phyloP scores from a whole-genome alignment of 768 basidiomycete genomes.

The Boletus eberwhitei region DNA sequence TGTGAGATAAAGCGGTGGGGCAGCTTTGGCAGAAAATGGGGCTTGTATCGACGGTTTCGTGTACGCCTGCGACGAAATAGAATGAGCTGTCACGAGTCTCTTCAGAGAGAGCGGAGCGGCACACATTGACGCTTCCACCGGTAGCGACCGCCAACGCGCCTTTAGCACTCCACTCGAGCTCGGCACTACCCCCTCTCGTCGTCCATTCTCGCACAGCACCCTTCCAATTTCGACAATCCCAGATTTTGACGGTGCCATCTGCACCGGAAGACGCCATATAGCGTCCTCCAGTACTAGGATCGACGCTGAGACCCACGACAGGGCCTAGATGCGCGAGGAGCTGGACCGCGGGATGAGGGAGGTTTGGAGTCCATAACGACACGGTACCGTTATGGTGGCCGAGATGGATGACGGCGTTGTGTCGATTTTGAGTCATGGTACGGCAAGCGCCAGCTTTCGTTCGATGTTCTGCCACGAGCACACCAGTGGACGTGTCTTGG shows the following conservation, averaged over 20 bases:
- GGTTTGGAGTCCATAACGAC: conserved; percentile 96
- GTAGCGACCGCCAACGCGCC: conserved; percentile 80
- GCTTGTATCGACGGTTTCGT: conserved; percentile 61
- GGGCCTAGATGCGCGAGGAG: conserved; percentile 90
- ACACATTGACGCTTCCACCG: conserved; percentile 80
- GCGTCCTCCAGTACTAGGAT: conserved; percentile 79
- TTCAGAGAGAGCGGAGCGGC: conserved; percentile 14
- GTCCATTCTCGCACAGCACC: conserved; percentile 79
- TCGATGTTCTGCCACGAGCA: conserved; percentile 80
- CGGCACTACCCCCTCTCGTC: conserved; percentile 62
- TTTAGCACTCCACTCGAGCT: conserved; percentile 81
- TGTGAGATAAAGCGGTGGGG: conserved; percentile 85
- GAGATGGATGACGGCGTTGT: conserved; percentile 91
- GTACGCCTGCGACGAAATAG: conserved; percentile 55
- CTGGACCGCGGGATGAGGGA: conserved; percentile 87
- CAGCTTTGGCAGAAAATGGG: conserved; percentile 42
- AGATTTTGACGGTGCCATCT: conserved; percentile 89
- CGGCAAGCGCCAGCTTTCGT: conserved; percentile 85
- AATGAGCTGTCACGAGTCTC: background rate
- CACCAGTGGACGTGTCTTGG: conserved; percentile 94
- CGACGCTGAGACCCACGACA: conserved; percentile 74
- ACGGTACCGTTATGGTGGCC: conserved; percentile 95
- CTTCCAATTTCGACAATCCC: conserved; percentile 97
- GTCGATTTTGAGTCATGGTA: conserved; percentile 86
- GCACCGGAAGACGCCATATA: conserved; percentile 90